Conservation (phyloP, 225 moss, liverwort and hornwort species). For the Climacium dendroides region DNA sequence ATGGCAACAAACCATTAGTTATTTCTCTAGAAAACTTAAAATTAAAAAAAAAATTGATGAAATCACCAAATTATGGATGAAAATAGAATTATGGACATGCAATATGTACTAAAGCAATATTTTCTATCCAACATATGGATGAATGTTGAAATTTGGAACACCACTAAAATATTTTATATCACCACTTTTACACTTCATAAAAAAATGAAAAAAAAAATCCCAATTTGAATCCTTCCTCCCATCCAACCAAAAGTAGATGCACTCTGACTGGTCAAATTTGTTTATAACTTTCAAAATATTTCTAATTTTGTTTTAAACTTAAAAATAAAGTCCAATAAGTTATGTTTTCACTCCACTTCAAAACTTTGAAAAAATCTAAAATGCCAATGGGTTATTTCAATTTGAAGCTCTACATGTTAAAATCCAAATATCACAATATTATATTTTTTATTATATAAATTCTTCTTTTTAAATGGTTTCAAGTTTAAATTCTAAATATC, state of each 20-base stretch:
- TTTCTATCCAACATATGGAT: no score
- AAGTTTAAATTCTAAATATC: not conserved
- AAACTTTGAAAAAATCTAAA: not conserved
- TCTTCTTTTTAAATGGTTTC: not conserved
- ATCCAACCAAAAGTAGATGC: not conserved
- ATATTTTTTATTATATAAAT: not conserved
- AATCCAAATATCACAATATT: not conserved
- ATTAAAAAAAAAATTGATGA: no score
- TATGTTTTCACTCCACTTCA: not conserved
- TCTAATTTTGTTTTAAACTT: not conserved
- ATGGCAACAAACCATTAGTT: no score
- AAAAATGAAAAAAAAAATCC: no score
- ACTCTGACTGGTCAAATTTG: no score
- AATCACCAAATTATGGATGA: no score
- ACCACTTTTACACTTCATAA: no score
- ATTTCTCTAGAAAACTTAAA: no score
- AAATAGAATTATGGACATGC: no score
- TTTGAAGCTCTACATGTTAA: not conserved
- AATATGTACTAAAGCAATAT: no score
- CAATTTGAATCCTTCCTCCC: not conserved
- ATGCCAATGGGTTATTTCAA: not conserved
- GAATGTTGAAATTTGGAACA: no score
- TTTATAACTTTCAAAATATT: not conserved
- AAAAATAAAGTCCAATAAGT: not conserved
- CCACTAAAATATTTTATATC: no score